Base-by-base conservation (phyloP, 495 filamentous ascomycete species). In the Ramalina intermedia region DNA sequence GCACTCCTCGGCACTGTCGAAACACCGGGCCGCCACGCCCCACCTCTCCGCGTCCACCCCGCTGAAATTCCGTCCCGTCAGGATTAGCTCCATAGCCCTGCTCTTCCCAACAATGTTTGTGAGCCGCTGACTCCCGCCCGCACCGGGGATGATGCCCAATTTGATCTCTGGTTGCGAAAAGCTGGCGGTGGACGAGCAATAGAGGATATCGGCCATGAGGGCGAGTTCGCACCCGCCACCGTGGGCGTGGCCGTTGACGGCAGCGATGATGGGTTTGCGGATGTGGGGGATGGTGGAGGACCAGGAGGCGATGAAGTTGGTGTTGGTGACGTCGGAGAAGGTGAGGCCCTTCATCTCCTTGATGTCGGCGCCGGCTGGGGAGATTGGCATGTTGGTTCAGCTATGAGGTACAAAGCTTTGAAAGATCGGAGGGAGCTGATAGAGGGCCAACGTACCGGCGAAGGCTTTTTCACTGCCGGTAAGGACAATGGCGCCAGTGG, bases 151-250 rank as follows among this genome's bases (percentile, higher is more conserved):
- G 0, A 80, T 80, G 14, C 91, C 91, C 4, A 98, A 72, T 63
- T 85, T 93, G 70, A 98, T 87, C 71, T 98, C 91, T 4, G 91
- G 91, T 69, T 96, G 91, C 0, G 91, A 91, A 58, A 98, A 94
- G 46, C 81, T 86, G 47, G 91, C 90, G 6, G 58, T 74, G 23
- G 75, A 64, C 8, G 84, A 85, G 70, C 85, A 91, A 74, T 96
- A 96, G 43, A 98, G 61, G 57, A 98, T 81, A 63, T 98, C 91
- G 56, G 81, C 80, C 90, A 96, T 98, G 63, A 98, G 77, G n/a
- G 91, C 91, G 9, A 98, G 76, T 69, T 98, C 91, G 63, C 91
- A 98, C 24, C 91, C 91, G 12, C 91, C 91, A 37, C 91, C 91
- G 14, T 96, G 76, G 18, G 91, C 91, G 61, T 94, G 86, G 24